Evolutionary conservation across 805 yeast genomes (phyloP), one percentile per base, ranked within the genome.

Genomic region (Candida stauntonica): DNA sequence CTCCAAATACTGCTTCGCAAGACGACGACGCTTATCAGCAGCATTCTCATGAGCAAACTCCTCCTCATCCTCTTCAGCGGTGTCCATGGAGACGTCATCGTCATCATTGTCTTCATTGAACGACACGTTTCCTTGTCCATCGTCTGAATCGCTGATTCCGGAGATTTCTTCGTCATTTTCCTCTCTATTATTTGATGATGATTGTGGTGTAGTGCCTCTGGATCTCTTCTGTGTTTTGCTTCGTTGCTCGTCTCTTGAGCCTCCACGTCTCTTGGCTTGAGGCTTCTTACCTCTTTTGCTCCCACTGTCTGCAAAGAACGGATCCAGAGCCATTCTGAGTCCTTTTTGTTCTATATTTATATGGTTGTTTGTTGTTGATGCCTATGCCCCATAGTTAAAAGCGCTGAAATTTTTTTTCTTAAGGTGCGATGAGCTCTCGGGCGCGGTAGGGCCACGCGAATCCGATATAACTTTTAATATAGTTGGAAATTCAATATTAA

Each of bases 11-110:
- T 89, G 93, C 61, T 88, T 88, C 14, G 98, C 98, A 43, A 93
- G 70, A 55, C 98, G 71, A 63, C 99, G 77, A 62, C 99, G 77
- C 62, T 86, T 88, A 55, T 93, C 99, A 0, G 96, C 94, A 7
- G 89, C 94, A 33, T 77, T 76, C 61, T 91, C 98, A 14, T 70
- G 72, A 13, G 67, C 77, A 47, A 79, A 77, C 50, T 82, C 94
- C 48, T 81, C 93, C 23, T 82, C 91, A 12, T 21, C 24, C 24
- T 21, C 24, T 11, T 21, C 24, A 21, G 52, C 58, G 4, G 50
- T 58, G 4, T 50, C 66, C 9, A 31, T 27, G 7, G 24, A 7
- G 38, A 29, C 21, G 14, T 29, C 15, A 7, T 21, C 24, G 7
- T 58, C 61, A 11, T 53, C 62, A 20, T 46, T n/a, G n/a, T n/a